Evolutionary conservation across 2,329 filamentous ascomycete species (phyloP), one percentile per base, ranked within the genome.

Genomic region (Aspergillus novoparasiticus): DNA sequence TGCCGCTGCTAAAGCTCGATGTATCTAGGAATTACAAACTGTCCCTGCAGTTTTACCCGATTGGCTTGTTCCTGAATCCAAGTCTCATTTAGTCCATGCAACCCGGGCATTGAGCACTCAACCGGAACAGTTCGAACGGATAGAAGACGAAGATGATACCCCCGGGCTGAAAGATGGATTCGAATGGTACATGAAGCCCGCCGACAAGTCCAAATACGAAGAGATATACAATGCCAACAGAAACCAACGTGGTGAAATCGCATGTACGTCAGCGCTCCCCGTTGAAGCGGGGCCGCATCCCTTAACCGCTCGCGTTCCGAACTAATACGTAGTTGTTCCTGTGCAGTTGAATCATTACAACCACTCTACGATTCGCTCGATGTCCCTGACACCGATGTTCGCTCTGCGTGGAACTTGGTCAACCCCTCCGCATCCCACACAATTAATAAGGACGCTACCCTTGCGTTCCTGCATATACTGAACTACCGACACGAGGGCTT

Each of bases 101-200:
- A 90, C 82, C 67, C 86, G 90, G 60, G 93, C 93, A 51, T 83
- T 99, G 66, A 90, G 89, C 16, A 91, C 90, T 66, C 89, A 90
- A 69, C 90, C 92, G 69, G 86, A 91, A 58, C 88, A 91, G 70
- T 97, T 98, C 77, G 94, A 97, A 78, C 86, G 88, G 66, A 88
- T 96, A 64, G 90, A 93, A 60, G 91, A 84, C 54, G 85, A 96
- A 64, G 87, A 90, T 68, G 94, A 97, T 70, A 88, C 89, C 4
- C 87, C 89, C 1, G 93, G 93, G 0, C 83, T 99, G 66, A 96
- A 96, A 77, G 93, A 97, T 79, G 94, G 94, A 14, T 99, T 99
- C 78, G 95, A 99, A 78, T 99, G 95, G 95, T 99, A 99, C 82
- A 99, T 99, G 93, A 93, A 89, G 64, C 95, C 95, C 0, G 80